phyloP scores from a whole-genome alignment of 495 filamentous ascomycete species.

The Penicillium crystallinum region DNA sequence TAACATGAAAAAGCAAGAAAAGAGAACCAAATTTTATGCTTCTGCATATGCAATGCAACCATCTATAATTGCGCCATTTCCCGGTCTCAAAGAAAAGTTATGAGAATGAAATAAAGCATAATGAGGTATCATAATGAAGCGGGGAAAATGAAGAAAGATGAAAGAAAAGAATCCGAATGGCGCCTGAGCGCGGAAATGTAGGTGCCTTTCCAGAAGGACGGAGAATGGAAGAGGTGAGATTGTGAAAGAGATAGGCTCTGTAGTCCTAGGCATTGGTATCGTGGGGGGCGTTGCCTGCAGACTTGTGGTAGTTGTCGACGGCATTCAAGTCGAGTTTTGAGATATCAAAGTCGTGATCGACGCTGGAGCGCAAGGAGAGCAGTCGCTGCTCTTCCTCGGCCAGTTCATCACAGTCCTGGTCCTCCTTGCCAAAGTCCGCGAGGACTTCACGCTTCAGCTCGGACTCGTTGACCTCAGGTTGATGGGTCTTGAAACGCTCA shows the following conservation, averaged over 20 bases:
- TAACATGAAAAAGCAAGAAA: slow-evolving; percentile 13
- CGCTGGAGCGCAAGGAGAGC: slow-evolving; percentile 39
- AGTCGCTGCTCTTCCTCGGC: slow-evolving; percentile 37
- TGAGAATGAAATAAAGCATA: slow-evolving; percentile 9
- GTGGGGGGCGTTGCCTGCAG: slow-evolving; percentile 4
- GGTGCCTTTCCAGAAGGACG: slow-evolving; percentile 14
- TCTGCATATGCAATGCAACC: slow-evolving; percentile 20
- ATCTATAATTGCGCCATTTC: slow-evolving; percentile 24
- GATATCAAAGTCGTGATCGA: slow-evolving; percentile 34
- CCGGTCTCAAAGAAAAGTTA: slow-evolving; percentile 11
- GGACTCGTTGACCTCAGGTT: slow-evolving; percentile 18
- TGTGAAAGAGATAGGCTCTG: neutral
- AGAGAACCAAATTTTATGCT: slow-evolving; percentile 12
- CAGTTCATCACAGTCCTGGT: slow-evolving; percentile 15
- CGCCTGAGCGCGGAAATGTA: slow-evolving; percentile 6
- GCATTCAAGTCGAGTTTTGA: slow-evolving; percentile 23
- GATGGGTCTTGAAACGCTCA: slow-evolving; percentile 20
- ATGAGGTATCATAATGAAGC: slow-evolving; percentile 14
- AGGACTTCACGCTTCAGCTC: slow-evolving; percentile 25
- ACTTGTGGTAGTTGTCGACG: slow-evolving; percentile 5
- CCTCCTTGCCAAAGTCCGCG: slow-evolving; percentile 20
- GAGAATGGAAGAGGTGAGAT: neutral
- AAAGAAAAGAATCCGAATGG: neutral
- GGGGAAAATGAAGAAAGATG: slow-evolving; percentile 2
- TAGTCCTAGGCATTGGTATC: neutral